Base-by-base conservation (phyloP, 371 early-diverging fungal species). In the Mortierella sp. region DNA sequence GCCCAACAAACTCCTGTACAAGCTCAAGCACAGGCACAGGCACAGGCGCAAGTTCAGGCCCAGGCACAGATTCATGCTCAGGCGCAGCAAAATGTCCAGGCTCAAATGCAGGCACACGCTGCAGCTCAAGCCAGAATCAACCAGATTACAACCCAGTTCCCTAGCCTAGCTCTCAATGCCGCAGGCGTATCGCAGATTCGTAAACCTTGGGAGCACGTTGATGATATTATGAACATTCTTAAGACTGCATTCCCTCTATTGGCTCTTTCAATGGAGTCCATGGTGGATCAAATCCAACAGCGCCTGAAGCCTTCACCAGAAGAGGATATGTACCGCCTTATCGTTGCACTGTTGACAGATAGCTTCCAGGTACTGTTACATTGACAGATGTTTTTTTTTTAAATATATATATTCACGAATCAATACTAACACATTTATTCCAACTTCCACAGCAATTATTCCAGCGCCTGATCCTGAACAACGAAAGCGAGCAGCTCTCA, bases 221-320 rank as follows among this genome's bases (percentile, higher is more conserved):
- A 98, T 57, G 98, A 98, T 72, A 91, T 99, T 19, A 97, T 97
- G 95, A 92, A 94, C n/a, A 93, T 94, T 83, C 88, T 99, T 19
- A 99, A 99, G 83, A 97, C 98, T 0, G 95, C 97, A 0, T 96
- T 94, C 83, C 98, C 99, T 22, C 89, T 98, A 58, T 84, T 98
- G 38, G 95, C 97, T 1, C 84, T 99, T 40, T 94, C 98, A 3
- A 96, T 99, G 95, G 98, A 99, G 85, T 96, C 96, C 1, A 97
- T 98, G 97, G 94, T 97, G 13, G 98, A 99, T 77, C 98, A 97
- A 83, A 96, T 98, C 22, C 91, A 95, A 60, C 91, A 92, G 67
- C 92, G 96, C 7, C 89, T 99, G 63, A 97, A 97, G 79, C 97
- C 98, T 3, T 91, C 94, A 9, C 91, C 96, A 0, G 98, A 98